Evolutionary conservation across 371 early-diverging fungal genomes (phyloP).

Genomic region (Mucor racemosus): DNA sequence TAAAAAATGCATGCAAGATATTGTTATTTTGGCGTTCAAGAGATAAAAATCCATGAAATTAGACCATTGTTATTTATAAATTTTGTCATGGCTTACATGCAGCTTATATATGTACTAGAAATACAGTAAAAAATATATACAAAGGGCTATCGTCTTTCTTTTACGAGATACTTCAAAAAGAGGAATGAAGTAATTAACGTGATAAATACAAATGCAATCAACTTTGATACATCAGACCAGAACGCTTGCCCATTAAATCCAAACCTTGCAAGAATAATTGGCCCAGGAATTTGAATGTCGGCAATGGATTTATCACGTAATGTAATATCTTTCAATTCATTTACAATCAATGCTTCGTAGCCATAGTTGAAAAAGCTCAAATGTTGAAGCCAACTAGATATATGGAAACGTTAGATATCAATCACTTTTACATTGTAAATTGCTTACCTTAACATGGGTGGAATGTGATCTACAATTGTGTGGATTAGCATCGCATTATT

Average conservation of each 20-base stretch:
- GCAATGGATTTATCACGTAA: conserved; percentile 51
- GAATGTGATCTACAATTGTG: conserved; percentile 44
- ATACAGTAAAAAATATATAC: neutral
- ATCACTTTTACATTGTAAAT: neutral
- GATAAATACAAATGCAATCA: conserved; percentile 33
- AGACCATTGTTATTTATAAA: neutral
- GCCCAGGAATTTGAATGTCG: conserved; percentile 56
- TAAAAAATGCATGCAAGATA: neutral
- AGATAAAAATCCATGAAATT: neutral
- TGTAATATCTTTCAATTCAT: conserved; percentile 58
- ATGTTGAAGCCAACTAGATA: conserved; percentile 70
- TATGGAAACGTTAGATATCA: neutral
- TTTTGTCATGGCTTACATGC: neutral
- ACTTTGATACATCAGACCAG: conserved; percentile 42
- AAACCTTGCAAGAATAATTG: conserved; percentile 51
- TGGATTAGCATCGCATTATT: neutral
- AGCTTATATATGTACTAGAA: neutral
- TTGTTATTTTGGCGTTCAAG: neutral
- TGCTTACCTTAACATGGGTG: conserved; percentile 44
- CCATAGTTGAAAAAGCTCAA: conserved; percentile 88
- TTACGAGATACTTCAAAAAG: conserved; percentile 50
- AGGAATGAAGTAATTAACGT: conserved; percentile 39
- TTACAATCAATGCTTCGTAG: conserved; percentile 87
- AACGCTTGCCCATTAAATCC: conserved; percentile 56
- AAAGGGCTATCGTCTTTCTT: conserved; percentile 40